Percentiles rank a stretch among this genome's conserved stretches.
These are phyloP conservation scores for Vanrija sp. DNA, from an alignment of 1,284 basidiomycete genomes.

Conservation along the genomic window DNA sequence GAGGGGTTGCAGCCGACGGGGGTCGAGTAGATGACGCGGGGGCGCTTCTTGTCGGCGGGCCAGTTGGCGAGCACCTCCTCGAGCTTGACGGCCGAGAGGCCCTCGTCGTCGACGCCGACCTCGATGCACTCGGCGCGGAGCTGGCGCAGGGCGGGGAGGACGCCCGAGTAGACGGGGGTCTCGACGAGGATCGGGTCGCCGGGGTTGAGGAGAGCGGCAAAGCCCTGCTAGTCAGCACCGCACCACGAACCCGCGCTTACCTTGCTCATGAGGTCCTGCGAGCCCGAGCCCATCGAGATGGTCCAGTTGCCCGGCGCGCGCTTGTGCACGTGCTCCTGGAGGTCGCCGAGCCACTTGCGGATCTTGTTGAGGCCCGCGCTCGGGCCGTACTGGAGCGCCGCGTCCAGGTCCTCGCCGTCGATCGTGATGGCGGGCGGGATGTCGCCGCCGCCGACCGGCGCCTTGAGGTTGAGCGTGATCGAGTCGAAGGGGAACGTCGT, in stretches of 20 bases:
- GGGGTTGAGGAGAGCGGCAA: slow-evolving; percentile 62
- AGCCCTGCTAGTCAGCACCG: slow-evolving; percentile 45
- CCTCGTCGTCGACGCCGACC: slow-evolving; percentile 72
- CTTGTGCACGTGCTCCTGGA: slow-evolving; percentile 64
- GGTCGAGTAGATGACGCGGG: slow-evolving; percentile 68
- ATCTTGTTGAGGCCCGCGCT: slow-evolving; percentile 67
- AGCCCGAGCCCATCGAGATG: slow-evolving; percentile 73
- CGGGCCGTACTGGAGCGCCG: slow-evolving; percentile 71
- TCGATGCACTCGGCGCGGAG: slow-evolving; percentile 60
- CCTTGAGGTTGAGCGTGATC: slow-evolving; percentile 56
- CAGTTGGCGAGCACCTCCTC: slow-evolving; percentile 67
- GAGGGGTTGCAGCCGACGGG: slow-evolving; percentile 73
- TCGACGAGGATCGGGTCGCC: slow-evolving; percentile 82
- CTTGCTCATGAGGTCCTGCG: slow-evolving; percentile 85
- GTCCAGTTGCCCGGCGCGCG: slow-evolving; percentile 59
- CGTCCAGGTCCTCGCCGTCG: slow-evolving; percentile 57
- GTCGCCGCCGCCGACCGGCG: slow-evolving; percentile 49
- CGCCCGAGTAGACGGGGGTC: slow-evolving; percentile 71
- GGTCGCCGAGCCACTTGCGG: slow-evolving; percentile 60
- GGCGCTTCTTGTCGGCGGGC: slow-evolving; percentile 67
- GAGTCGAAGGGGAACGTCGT: slow-evolving; percentile 82
- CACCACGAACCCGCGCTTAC: slow-evolving; percentile 44
- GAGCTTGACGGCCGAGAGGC: slow-evolving; percentile 64
- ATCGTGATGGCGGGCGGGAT: slow-evolving; percentile 52
- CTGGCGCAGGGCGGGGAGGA: slow-evolving; percentile 37